Evolutionary conservation across 1,284 basidiomycete genomes (phyloP), one percentile per base, ranked within the genome.

Genomic region (Malassezia psittaci): DNA sequence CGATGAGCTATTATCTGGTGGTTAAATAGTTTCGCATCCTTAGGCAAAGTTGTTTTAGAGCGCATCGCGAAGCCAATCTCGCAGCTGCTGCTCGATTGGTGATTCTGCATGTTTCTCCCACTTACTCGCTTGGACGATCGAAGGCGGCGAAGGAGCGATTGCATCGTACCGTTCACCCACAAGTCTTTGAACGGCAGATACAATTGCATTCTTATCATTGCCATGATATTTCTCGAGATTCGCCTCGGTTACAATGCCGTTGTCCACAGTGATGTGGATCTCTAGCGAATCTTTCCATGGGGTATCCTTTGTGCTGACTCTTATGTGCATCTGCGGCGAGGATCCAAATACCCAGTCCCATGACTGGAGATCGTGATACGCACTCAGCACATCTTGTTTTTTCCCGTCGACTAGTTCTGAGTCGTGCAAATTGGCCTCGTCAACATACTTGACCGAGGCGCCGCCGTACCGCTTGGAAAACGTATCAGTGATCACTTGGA

Each of bases 281-380:
- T 29, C 24, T 29, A 29, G 24, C 24, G 24, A 29, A 29, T 24
- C 45, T 33, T 16, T 19, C 33, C 29, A 47, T 3, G 45, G 45
- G 29, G 43, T 33, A 6, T 13, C 33, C 3, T 35, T 21, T 16
- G 45, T 37, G 33, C 12, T 11, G 13, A 57, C 44, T 9, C 29
- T 7, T 10, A 51, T 48, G 4, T 24, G 18, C 39, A 98, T 96
- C 71, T 93, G 87, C 50, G 93, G 93, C 0, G 91, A 94, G 72
- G 94, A 88, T 0, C 91, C 93, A 68, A 83, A 96, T 32, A 83
- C 79, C 90, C 91, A 98, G 21, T 87, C 82, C 94, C 93, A 96
- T 38, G 81, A 84, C 86, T 91, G 69, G 16, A 59, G 45, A 29
- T 69, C 67, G 7, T 63, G 48, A 43, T 61, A 66, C 29, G 55